phyloP scores from a whole-genome alignment of 352 stramenopile genomes.

The Peronospora belbahrii region DNA sequence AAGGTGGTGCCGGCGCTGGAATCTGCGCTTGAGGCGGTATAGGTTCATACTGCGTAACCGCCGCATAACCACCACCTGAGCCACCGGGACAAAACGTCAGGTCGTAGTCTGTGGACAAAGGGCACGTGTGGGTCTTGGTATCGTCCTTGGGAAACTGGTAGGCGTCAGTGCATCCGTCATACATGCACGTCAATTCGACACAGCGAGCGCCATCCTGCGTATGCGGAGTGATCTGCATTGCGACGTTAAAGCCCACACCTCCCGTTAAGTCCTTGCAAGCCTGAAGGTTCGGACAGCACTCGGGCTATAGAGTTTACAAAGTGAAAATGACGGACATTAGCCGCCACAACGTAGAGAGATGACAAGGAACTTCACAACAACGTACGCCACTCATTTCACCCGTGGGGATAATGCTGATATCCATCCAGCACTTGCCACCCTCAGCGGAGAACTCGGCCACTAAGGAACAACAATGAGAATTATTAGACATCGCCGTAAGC shows the following conservation, averaged over 20 bases:
- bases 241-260: slow-evolving; percentile 51
- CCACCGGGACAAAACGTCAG: slow-evolving; percentile 57
- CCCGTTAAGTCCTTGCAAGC: slow-evolving; percentile 56
- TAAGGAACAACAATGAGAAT: slow-evolving; percentile 9
- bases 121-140: slow-evolving; percentile 59
- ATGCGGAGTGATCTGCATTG: slow-evolving; percentile 54
- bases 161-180: slow-evolving; percentile 42
- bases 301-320: slow-evolving; percentile 17
- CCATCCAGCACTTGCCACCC: slow-evolving; percentile 46
- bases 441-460: slow-evolving; percentile 60
- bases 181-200: slow-evolving; percentile 42
- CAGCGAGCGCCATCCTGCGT: slow-evolving; percentile 32
- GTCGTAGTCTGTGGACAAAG: slow-evolving; percentile 37
- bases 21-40: too few relatives aligned
- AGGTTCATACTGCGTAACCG: too few relatives aligned
- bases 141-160: slow-evolving; percentile 69
- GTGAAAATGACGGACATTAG: slow-evolving; percentile 13
- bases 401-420: slow-evolving; percentile 76
- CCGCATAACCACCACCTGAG: slow-evolving; percentile 21
- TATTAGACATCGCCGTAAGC: background rate
- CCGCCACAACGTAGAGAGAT: too few relatives aligned
- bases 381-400: slow-evolving; percentile 50
- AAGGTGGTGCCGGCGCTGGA: too few relatives aligned
- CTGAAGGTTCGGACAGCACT: slow-evolving; percentile 43
- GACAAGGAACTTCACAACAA: slow-evolving; percentile 12